Evolutionary conservation across 1,284 basidiomycete species (phyloP).

Genomic region (Stygiomarasmius scandens): DNA sequence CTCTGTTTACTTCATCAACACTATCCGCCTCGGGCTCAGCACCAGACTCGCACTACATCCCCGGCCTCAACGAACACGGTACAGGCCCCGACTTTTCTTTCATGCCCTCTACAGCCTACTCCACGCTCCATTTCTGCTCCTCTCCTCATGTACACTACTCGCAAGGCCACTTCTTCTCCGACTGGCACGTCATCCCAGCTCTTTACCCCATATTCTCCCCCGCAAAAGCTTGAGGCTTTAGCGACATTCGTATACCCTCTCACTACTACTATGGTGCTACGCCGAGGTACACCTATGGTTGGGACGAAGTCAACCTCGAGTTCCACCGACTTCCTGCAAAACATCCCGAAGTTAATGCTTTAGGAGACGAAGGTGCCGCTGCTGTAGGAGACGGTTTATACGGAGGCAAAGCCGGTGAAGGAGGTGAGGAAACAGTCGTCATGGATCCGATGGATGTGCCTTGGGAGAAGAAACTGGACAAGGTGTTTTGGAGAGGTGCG

Average conservation of each 20-base stretch:
- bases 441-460: neutral
- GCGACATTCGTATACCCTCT: conserved; percentile 90
- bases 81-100: conserved; percentile 66
- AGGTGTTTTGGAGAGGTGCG: conserved; percentile 86
- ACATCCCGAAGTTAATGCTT: too few species aligned
- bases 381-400: too few species aligned
- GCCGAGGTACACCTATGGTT: conserved; percentile 85
- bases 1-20: conserved; percentile 16
- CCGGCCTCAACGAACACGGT: too few species aligned
- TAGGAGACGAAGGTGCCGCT: too few species aligned
- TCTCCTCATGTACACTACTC: conserved; percentile 82
- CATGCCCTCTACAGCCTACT: conserved; percentile 52
- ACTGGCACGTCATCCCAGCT: conserved; percentile 85
- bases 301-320: conserved; percentile 75
- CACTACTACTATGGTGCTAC: conserved; percentile 92
- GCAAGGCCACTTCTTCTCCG: conserved; percentile 95
- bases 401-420: neutral
- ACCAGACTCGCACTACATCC: too few species aligned
- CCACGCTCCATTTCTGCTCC: conserved; percentile 76
- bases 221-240: conserved; percentile 80
- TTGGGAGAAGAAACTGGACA: conserved; percentile 33
- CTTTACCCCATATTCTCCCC: conserved; percentile 92
- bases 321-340: too few species aligned
- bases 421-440: conserved; percentile 33
- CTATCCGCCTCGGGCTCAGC: too few species aligned